Evolutionary conservation across 768 basidiomycete species (phyloP).

Genomic region (Phlebiopsis flavidoalba): DNA sequence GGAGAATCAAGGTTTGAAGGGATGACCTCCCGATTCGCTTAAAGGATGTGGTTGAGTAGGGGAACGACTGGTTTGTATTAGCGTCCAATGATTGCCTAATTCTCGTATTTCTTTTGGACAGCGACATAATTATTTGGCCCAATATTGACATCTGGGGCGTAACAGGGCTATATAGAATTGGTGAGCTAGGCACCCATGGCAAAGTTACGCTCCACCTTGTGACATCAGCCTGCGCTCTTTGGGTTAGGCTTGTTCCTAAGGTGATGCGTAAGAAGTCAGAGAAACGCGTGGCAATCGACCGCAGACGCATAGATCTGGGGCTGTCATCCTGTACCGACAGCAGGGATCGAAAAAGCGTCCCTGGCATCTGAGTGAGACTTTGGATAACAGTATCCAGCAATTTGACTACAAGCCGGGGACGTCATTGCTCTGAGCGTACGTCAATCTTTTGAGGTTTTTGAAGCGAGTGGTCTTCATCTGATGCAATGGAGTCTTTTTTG

Average conservation of each 20-base stretch:
- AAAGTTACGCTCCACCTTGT: too few relatives aligned
- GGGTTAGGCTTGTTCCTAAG: too few relatives aligned
- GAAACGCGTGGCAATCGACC: slow-evolving; percentile 70
- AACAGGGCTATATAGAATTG: too few relatives aligned
- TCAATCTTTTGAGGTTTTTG: slow-evolving; percentile 56
- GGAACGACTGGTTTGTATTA: too few relatives aligned
- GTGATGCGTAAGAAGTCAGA: too few relatives aligned
- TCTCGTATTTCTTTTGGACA: slow-evolving; percentile 65
- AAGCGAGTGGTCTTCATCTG: too few relatives aligned
- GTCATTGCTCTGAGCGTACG: too few relatives aligned
- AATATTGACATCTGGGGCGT: slow-evolving; percentile 72
- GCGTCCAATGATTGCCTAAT: too few relatives aligned
- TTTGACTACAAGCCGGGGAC: slow-evolving; percentile 87
- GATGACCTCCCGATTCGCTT: too few relatives aligned
- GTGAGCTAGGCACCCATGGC: not conserved
- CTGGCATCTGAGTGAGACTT: slow-evolving; percentile 80
- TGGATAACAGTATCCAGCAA: slow-evolving; percentile 82
- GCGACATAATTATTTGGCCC: slow-evolving; percentile 72
- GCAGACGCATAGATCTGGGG: slow-evolving; percentile 73
- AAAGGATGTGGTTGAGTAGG: too few relatives aligned
- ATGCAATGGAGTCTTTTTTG: not conserved
- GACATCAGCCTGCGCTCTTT: too few relatives aligned
- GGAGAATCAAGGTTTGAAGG: too few relatives aligned
- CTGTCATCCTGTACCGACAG: slow-evolving; percentile 89
- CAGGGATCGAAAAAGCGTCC: slow-evolving; percentile 73